Percentiles rank a stretch among this genome's conserved stretches.
Evolutionary conservation across 495 filamentous ascomycete species (phyloP).

Genomic region (Massariosphaeria phaeospora): DNA sequence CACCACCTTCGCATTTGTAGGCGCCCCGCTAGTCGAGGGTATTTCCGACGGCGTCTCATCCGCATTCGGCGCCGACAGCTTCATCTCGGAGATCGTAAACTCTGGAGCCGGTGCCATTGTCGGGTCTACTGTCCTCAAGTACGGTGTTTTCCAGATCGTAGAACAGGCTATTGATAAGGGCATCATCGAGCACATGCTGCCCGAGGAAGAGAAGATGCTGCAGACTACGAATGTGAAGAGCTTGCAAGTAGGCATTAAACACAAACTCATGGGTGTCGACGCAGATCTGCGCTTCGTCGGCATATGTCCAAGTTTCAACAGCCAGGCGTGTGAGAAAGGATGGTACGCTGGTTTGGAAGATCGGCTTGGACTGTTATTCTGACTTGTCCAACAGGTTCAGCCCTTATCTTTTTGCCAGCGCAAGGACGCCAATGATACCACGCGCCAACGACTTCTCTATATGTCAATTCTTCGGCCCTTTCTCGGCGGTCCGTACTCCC

Average conservation of each 20-base stretch:
- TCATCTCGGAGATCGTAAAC: constrained; percentile 39
- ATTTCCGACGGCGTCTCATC: constrained; percentile 31
- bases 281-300: constrained; percentile 37
- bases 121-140: constrained; percentile 39
- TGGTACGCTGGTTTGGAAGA: no score
- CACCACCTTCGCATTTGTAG: constrained; percentile 41
- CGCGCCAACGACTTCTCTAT: constrained; percentile 40
- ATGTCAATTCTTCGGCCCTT: constrained; percentile 44
- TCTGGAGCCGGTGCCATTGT: constrained; percentile 37
- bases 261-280: constrained; percentile 45
- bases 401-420: constrained; percentile 43
- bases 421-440: constrained; percentile 38
- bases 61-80: constrained; percentile 38
- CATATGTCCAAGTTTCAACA: constrained; percentile 31
- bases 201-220: constrained; percentile 45
- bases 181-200: constrained; percentile 42
- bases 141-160: constrained; percentile 42
- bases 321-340: constrained; percentile 39
- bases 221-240: constrained; percentile 41
- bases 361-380: no score
- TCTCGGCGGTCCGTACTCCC: constrained; percentile 31
- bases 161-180: constrained; percentile 45
- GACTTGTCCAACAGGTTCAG: no score
- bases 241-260: constrained; percentile 43
- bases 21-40: constrained; percentile 38